Evolutionary conservation across 2,329 filamentous ascomycete species (phyloP), one percentile per base, ranked within the genome.

Genomic region (Beauveria sp.): DNA sequence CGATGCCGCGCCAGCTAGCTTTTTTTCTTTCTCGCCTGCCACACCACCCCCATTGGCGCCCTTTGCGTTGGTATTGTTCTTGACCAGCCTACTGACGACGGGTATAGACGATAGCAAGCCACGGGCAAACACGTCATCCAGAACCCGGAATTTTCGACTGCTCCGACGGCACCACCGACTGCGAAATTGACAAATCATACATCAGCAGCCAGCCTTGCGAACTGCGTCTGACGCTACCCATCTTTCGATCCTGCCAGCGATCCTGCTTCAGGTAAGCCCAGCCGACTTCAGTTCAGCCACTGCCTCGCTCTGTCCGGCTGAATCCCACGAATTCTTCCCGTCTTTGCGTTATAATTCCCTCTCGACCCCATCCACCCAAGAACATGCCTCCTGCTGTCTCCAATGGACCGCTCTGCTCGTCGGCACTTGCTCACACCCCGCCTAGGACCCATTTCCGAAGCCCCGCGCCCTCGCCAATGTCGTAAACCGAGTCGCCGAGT

Each of bases 401-500:
- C n/a, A 34, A 61, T 61, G 59, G 46, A 54, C 51, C 5, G 40
- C 43, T 43, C 50, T 42, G 50, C 42, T 53, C 59, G 45, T 42
- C 53, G 38, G 45, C 54, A 62, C 24, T 26, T 40, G 28, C 57
- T 60, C 43, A 63, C 51, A 58, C 49, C 51, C 61, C 55, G 61
- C 56, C 22, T 60, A 62, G 62, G 57, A 62, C 66, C 59, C 64
- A 55, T 60, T 56, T 58, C 50, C 57, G 61, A 67, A 59, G 48
- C 60, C 45, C 43, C 63, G 64, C 65, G 63, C 65, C 62, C 65
- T 63, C 61, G 65, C 68, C 67, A 66, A 76, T 76, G 74, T 71
- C 71, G 69, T 75, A 70, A 66, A 69, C 66, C 65, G 57, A 28
- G 57, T 55, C 68, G 64, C 65, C 71, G 66, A 70, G 67, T 70